Conservation (phyloP, 2,329 filamentous ascomycete genomes). For the Pyricularia pennisetigena region DNA sequence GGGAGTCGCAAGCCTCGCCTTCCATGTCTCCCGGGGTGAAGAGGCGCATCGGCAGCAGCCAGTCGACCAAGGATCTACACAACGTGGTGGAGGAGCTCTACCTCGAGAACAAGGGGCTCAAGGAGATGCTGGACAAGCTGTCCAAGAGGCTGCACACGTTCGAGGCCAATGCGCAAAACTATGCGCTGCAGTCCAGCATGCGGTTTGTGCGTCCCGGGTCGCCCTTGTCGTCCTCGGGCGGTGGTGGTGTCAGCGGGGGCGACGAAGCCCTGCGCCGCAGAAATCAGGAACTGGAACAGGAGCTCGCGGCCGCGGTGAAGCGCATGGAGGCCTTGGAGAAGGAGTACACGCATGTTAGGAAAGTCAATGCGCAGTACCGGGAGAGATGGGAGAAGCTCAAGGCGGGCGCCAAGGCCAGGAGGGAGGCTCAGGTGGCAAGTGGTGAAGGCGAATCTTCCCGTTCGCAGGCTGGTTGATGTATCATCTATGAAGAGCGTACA, state of each 20-base stretch:
- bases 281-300: conserved; percentile 58
- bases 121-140: conserved; percentile 76
- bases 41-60: conserved; percentile 28
- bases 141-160: conserved; percentile 85
- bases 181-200: conserved; percentile 78
- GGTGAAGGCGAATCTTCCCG: neutral
- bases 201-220: conserved; percentile 50
- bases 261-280: conserved; percentile 37
- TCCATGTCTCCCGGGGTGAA: conserved; percentile 29
- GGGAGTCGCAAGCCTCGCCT: conserved; percentile 46
- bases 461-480: neutral
- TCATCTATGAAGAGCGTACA: neutral
- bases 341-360: conserved; percentile 44
- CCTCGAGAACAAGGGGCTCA: conserved; percentile 79
- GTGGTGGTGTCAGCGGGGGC: conserved; percentile 14
- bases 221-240: conserved; percentile 26
- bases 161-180: conserved; percentile 81
- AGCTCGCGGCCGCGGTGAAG: conserved; percentile 45
- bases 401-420: conserved; percentile 48
- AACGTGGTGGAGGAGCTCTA: conserved; percentile 82
- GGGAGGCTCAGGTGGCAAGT: conserved; percentile 27
- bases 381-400: conserved; percentile 54
- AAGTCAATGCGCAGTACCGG: conserved; percentile 47
- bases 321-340: conserved; percentile 59
- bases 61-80: conserved; percentile 32